phyloP scores from a whole-genome alignment of 2,329 filamentous ascomycete genomes.

The Paraconiothyrium brasiliense region DNA sequence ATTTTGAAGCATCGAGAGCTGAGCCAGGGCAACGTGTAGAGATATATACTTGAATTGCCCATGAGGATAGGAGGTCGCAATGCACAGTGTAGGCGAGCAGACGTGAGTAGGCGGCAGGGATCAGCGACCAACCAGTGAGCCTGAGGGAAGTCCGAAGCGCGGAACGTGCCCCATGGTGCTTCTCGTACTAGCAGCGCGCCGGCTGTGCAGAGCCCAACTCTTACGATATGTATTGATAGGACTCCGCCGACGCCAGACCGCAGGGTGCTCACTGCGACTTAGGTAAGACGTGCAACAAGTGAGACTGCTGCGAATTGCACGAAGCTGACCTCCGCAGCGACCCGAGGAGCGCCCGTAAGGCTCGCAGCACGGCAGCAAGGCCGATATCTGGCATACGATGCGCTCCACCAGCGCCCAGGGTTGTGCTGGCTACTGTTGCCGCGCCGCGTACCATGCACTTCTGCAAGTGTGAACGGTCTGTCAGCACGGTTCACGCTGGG shows the following conservation, averaged over 20 bases:
- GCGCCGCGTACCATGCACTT: conserved; percentile 8
- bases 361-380: background rate
- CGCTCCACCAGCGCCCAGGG: conserved; percentile 17
- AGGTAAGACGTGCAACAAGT: conserved; percentile 6
- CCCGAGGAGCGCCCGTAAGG: conserved; percentile 9
- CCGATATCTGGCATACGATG: conserved; percentile 1
- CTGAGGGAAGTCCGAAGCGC: conserved; percentile 7
- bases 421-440: conserved; percentile 16
- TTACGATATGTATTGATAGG: conserved; percentile 4
- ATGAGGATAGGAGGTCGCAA: background rate
- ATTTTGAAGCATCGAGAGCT: background rate
- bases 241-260: conserved; percentile 3
- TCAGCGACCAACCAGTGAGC: conserved; percentile 5
- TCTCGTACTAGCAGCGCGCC: background rate
- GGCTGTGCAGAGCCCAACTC: background rate
- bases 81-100: background rate
- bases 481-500: conserved; percentile 30
- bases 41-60: background rate
- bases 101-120: conserved; percentile 12
- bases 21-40: background rate
- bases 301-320: background rate
- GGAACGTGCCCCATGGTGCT: background rate
- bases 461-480: conserved; percentile 20
- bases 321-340: conserved; percentile 12
- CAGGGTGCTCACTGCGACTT: background rate